Conservation (phyloP, 1,284 basidiomycete genomes). For the Leccinum angustisporum region DNA sequence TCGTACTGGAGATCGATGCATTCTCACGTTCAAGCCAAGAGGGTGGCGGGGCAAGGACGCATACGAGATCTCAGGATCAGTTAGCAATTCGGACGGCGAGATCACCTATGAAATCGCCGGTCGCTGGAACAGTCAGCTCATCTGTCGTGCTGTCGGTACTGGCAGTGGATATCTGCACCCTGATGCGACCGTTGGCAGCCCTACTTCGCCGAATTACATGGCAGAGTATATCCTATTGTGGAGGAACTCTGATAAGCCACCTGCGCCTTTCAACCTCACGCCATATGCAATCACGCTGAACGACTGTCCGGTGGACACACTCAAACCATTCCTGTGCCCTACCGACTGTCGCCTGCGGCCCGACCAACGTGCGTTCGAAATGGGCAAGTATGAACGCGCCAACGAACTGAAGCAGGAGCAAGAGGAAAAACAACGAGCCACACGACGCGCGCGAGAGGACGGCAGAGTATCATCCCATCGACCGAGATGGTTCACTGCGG, state of each 20-base stretch:
- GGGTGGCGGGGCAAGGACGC: constrained; percentile 94
- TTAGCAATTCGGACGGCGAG: constrained; percentile 66
- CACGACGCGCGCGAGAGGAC: constrained; percentile 74
- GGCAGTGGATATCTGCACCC: constrained; percentile 71
- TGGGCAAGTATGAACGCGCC: constrained; percentile 88
- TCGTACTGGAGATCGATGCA: constrained; percentile 86
- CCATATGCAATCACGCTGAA: constrained; percentile 94
- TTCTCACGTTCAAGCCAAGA: constrained; percentile 93
- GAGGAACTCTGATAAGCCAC: constrained; percentile 88
- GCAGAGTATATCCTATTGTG: constrained; percentile 83
- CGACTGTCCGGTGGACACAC: constrained; percentile 66
- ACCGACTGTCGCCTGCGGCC: constrained; percentile 95
- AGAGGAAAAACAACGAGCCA: constrained; percentile 86
- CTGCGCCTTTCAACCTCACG: constrained; percentile 90
- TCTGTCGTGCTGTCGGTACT: constrained; percentile 76
- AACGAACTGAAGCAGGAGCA: constrained; percentile 86
- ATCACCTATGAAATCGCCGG: constrained; percentile 90
- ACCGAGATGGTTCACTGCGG: constrained; percentile 81
- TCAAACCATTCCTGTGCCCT: constrained; percentile 78
- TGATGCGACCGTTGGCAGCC: constrained; percentile 56
- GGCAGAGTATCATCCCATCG: constrained; percentile 73
- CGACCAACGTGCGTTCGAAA: constrained; percentile 94
- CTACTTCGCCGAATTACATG: constrained; percentile 47
- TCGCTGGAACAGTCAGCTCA: constrained; percentile 93
- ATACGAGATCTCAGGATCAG: constrained; percentile 88